Conservation (phyloP, 192 early-diverging fungal genomes). For the Entomortierella lignicola region DNA sequence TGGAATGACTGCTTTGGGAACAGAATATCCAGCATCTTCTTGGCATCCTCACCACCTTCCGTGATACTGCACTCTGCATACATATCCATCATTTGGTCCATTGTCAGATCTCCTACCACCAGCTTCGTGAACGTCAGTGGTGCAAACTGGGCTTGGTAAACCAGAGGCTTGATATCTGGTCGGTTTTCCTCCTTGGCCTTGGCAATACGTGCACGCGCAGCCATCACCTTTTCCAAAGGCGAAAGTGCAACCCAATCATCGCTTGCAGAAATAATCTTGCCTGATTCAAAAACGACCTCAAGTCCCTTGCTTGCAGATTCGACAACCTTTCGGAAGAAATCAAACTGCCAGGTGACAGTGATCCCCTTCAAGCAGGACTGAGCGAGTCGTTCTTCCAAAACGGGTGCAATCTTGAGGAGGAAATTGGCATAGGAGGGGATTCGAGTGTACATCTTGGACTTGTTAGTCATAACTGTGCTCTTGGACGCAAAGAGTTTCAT, state of each 20-base stretch:
- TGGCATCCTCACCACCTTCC: constrained; percentile 23
- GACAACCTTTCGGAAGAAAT: constrained; percentile 20
- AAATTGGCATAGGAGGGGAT: constrained; percentile 42
- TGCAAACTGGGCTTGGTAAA: constrained; percentile 17
- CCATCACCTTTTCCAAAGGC: constrained; percentile 4
- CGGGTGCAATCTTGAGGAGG: constrained; percentile 24
- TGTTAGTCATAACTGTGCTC: neutral
- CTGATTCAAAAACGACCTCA: constrained; percentile 16
- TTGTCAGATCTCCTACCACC: constrained; percentile 29
- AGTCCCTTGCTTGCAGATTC: constrained; percentile 20
- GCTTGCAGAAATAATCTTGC: constrained; percentile 13
- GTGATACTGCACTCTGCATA: constrained; percentile 8
- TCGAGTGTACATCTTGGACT: constrained; percentile 25
- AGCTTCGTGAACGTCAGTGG: constrained; percentile 26
- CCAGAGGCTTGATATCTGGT: constrained; percentile 19
- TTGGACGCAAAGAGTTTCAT: constrained; percentile 2
- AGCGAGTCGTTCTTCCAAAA: constrained; percentile 29
- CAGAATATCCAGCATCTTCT: constrained; percentile 29
- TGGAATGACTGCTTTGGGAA: constrained; percentile 34
- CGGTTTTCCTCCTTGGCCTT: constrained; percentile 16
- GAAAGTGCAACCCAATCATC: constrained; percentile 20
- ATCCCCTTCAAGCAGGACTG: constrained; percentile 15
- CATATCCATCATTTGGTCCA: constrained; percentile 20
- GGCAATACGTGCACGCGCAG: constrained; percentile 23
- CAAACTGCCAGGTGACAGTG: constrained; percentile 24